Evolutionary conservation across 2,329 filamentous ascomycete species (phyloP).

Genomic region (Lachnellula hyalina): DNA sequence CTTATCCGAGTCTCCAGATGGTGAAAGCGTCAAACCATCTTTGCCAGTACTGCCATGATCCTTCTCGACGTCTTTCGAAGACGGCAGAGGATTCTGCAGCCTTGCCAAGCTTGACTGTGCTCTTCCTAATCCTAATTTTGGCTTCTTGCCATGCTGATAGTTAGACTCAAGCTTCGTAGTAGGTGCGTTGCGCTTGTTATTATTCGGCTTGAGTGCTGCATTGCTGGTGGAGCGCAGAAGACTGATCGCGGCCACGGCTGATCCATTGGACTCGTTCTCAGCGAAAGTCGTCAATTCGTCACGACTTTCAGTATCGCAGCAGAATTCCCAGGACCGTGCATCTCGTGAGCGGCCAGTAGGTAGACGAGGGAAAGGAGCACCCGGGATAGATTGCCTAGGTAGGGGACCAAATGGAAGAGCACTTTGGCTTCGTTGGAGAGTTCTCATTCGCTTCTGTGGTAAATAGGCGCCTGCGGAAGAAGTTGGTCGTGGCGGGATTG

Average conservation of each 20-base stretch:
- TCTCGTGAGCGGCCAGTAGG: slow-evolving; percentile 74
- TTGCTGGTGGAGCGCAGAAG: slow-evolving; percentile 68
- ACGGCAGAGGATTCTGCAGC: slow-evolving; percentile 43
- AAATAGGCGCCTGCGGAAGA: slow-evolving; percentile 41
- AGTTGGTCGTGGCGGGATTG: slow-evolving; percentile 44
- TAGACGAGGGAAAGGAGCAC: slow-evolving; percentile 39
- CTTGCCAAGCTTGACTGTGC: slow-evolving; percentile 58
- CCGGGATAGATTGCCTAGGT: slow-evolving; percentile 44
- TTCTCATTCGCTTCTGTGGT: slow-evolving; percentile 39
- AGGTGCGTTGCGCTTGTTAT: slow-evolving; percentile 58
- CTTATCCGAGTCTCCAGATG: slow-evolving; percentile 79
- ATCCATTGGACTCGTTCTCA: slow-evolving; percentile 74
- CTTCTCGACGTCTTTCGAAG: slow-evolving; percentile 22
- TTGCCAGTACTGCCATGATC: slow-evolving; percentile 20
- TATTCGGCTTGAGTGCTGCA: slow-evolving; percentile 46
- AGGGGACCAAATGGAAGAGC: slow-evolving; percentile 54
- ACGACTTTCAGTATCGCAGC: slow-evolving; percentile 73
- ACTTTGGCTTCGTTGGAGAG: slow-evolving; percentile 66
- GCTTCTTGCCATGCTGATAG: slow-evolving; percentile 47
- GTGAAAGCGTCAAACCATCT: slow-evolving; percentile 39
- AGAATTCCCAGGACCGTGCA: slow-evolving; percentile 85
- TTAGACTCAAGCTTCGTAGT: slow-evolving; percentile 30
- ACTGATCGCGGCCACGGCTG: slow-evolving; percentile 75
- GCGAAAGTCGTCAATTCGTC: slow-evolving; percentile 77
- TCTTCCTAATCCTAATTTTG: slow-evolving; percentile 55